Evolutionary conservation across 441 rosid species (phyloP), one percentile per base, ranked within the genome.

Genomic region (Gossypium gossypioides): DNA sequence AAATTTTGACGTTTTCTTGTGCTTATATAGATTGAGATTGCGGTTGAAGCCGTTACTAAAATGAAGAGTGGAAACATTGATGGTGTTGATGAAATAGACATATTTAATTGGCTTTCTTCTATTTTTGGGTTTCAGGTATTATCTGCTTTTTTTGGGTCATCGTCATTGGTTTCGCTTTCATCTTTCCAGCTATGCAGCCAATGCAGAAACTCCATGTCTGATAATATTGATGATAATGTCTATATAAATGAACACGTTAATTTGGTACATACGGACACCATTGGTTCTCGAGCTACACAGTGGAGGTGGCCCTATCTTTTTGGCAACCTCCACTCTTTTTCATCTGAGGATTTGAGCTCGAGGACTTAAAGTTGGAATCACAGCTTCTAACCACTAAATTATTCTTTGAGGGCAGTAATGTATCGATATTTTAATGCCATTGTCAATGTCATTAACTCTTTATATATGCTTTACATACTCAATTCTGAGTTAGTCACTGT

Each of bases 91-190:
- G 80, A 55, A 79, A 72, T 65, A 66, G 99, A 93, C 81, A 81
- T 96, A 69, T 91, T 96, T 65, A 91, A 88, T 73, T 96, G 99
- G 99, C 96, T 96, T 83, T 88, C 94, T 54, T 82, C 86, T 51
- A 55, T 86, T 81, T 91, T 91, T 81, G 98, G 98, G 29, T 96
- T 96, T 87, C 99, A 96, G 97, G 99, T 96, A 82, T 25, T 69
- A 13, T 21, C 60, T 72, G 65, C 48, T 51, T 61, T 48, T 67
- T 46, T 44, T 42, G 58, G 21, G 32, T 48, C 32, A n/a, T 71
- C 34, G 32, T 54, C 27, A 2, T 67, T 71, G 21, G 2, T 59
- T 63, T 63, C 55, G 13, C 1, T 59, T 63, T 63, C 34, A 65
- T 65, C 19, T 63, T 40, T 64, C 4, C 52, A 10, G 32, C 44